A percentile compares a stretch with the other conserved stretches of the same genome.
phyloP scores from a whole-genome alignment of 139 green algal genomes.

The Yamagishiella unicocca region DNA sequence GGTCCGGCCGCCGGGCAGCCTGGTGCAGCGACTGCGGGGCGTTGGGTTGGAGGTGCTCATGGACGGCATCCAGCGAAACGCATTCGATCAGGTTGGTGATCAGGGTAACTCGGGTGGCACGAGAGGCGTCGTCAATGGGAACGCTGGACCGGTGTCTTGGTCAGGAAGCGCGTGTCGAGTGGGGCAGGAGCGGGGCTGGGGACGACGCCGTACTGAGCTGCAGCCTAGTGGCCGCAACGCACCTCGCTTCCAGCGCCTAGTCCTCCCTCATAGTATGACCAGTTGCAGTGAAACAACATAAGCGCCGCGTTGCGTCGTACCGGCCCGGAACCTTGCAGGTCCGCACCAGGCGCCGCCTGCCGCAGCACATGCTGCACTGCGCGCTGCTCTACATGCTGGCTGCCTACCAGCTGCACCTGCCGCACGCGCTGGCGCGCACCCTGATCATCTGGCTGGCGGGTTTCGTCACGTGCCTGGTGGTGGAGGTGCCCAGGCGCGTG shows the following conservation, averaged over 20 bases:
- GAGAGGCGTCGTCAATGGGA: too few species aligned
- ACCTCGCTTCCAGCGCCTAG: too few species aligned
- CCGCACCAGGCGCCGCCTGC: slow-evolving; percentile 17
- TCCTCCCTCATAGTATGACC: too few species aligned
- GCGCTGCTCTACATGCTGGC: slow-evolving; percentile 20
- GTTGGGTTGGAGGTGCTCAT: slow-evolving; percentile 43
- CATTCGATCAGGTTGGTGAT: slow-evolving; percentile 29
- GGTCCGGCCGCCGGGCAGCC: slow-evolving; percentile 3
- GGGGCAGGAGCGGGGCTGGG: too few species aligned
- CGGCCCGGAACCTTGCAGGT: slow-evolving; percentile 5
- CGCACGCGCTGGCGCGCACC: neutral
- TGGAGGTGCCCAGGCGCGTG: slow-evolving; percentile 32
- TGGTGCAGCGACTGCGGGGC: slow-evolving; percentile 21
- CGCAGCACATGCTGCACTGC: slow-evolving; percentile 43
- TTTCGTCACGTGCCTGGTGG: slow-evolving; percentile 31
- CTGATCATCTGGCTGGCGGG: slow-evolving; percentile 24
- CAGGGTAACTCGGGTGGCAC: neutral
- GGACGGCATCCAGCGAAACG: slow-evolving; percentile 39
- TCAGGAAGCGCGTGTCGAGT: too few species aligned
- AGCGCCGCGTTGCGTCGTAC: too few species aligned
- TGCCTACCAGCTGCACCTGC: neutral
- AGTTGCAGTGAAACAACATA: too few species aligned
- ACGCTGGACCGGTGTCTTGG: too few species aligned
- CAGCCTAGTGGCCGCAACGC: too few species aligned
- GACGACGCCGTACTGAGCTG: too few species aligned